Base-by-base conservation (phyloP, 176 grass and related monocot genomes). In the Chrysopogon serrulatus region DNA sequence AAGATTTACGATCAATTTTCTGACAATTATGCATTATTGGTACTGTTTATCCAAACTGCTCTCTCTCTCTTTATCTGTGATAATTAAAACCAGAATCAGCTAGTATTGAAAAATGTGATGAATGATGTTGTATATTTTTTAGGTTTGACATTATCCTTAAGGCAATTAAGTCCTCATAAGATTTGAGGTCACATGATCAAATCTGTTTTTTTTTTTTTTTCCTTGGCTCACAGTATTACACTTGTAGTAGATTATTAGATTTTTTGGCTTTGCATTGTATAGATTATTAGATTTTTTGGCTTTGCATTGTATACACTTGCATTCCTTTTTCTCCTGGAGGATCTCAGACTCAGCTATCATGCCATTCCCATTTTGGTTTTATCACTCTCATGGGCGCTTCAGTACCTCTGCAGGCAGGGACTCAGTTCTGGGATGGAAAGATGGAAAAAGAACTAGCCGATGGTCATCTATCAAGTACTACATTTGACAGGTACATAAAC, bases 371-470 rank as follows among this genome's bases (percentile, higher is more conserved):
- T 81, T 40, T 36, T 57, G 53, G 8, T 57, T 68, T 80, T 27
- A 17, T 37, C 44, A 53, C 60, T 69, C 26, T 54, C 40, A 76
- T 57, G 26, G 33, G 45, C 43, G 26, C 47, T 81, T 68, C 51
- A 83, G 6, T 82, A 83, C 32, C 24, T 87, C 26, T 76, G 68
- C 72, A 98, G 96, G 96, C 96, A 87, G 96, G 93, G 62, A 98
- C 96, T 84, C 96, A 98, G 71, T 95, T 98, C 90, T 98, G 96
- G 96, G 96, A 98, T 89, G 89, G 66, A 78, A 98, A 95, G 21
- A 90, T 98, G 91, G 96, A 93, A 86, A 92, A 85, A 43, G 96
- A 98, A 81, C 93, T 93, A 74, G 87, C 82, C 44, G 87, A 98
- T 40, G 96, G 96, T 18, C 91, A 76, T 78, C 73, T 98, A 68